Evolutionary conservation across 1,284 basidiomycete genomes (phyloP).

Genomic region (Abortiporus biennis): DNA sequence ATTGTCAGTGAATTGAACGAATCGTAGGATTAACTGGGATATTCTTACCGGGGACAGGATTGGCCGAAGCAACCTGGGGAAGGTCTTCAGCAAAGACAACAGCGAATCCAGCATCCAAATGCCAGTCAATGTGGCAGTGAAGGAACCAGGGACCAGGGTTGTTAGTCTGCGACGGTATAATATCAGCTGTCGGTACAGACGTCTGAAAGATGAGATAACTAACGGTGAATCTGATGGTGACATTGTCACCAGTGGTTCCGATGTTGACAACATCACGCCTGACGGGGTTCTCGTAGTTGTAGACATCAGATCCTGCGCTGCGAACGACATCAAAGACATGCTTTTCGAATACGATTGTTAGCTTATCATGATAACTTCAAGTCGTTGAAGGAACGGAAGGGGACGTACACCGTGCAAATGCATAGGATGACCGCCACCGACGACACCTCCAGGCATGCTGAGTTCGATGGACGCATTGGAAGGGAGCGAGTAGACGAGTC

Average conservation of each 20-base stretch:
- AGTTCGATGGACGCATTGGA: constrained; percentile 26
- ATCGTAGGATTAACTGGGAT: not conserved
- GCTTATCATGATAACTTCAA: not conserved
- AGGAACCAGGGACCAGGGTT: constrained; percentile 28
- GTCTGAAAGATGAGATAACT: not conserved
- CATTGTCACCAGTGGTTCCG: constrained; percentile 23
- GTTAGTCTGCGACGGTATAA: constrained; percentile 14
- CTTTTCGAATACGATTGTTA: constrained; percentile 3
- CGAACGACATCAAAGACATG: constrained; percentile 24
- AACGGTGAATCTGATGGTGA: constrained; percentile 23
- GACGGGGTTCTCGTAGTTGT: constrained; percentile 27
- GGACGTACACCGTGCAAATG: constrained; percentile 30
- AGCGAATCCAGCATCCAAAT: constrained; percentile 24
- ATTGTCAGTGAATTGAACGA: not conserved
- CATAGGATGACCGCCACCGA: constrained; percentile 28
- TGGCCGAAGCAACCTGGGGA: constrained; percentile 11
- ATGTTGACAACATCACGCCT: constrained; percentile 26
- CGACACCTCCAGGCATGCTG: constrained; percentile 16
- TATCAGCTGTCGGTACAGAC: not conserved
- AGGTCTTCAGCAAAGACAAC: constrained; percentile 26
- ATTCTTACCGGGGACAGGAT: constrained; percentile 14
- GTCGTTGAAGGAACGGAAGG: too few relatives aligned
- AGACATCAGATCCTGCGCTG: constrained; percentile 17
- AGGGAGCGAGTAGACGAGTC: constrained; percentile 20
- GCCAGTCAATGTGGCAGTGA: constrained; percentile 28